Percentiles rank a stretch among this genome's conserved stretches.
Evolutionary conservation across 257 asterid genomes (phyloP).

Genomic region (Mentha longifolia): DNA sequence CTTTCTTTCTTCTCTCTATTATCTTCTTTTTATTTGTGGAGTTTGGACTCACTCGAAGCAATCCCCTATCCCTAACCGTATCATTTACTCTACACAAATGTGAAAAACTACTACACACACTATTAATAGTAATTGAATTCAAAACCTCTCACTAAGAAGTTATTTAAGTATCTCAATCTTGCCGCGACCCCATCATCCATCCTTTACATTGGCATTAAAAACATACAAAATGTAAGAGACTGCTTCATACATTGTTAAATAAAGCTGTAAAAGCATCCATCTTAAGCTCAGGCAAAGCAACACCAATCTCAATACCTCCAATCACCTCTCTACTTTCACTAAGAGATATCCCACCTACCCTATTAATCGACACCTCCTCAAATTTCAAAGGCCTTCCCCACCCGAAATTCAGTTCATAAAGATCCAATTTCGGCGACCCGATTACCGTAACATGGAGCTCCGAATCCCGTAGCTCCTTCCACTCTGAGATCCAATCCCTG

Average conservation of each 20-base stretch:
- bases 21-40: no score
- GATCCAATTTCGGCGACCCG: conserved; percentile 51
- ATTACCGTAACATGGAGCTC: conserved; percentile 40
- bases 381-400: conserved; percentile 50
- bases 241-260: not conserved
- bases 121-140: no score
- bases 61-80: no score
- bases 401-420: conserved; percentile 51
- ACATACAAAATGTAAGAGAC: not conserved
- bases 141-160: no score
- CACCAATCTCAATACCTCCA: conserved; percentile 50
- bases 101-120: no score
- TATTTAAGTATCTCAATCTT: no score
- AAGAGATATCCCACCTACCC: conserved; percentile 32
- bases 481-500: conserved; percentile 44
- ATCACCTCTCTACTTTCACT: conserved; percentile 40
- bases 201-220: not conserved
- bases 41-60: no score
- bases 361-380: conserved; percentile 48
- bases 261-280: conserved; percentile 36
- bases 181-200: no score
- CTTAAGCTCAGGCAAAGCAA: conserved; percentile 29
- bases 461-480: conserved; percentile 40
- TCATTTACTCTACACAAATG: no score
- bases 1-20: no score